Evolutionary conservation across 768 basidiomycete genomes (phyloP), one percentile per base, ranked within the genome.

Genomic region (Chiua virens): DNA sequence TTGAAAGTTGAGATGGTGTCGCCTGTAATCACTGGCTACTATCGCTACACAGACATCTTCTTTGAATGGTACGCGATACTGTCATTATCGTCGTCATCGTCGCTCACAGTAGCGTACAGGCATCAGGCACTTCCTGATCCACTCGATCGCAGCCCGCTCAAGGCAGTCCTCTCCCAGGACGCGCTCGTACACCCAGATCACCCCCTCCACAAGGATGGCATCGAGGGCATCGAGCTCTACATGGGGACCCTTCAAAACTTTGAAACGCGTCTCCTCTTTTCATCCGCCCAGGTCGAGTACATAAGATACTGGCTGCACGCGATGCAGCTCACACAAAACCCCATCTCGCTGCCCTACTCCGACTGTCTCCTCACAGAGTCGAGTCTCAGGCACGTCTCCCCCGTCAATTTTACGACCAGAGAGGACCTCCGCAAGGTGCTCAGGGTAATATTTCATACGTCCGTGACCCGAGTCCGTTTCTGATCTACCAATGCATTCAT

Each of bases 221-320:
- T 78, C 25, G 66, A 82, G n/a, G 90, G 90, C 15, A 76, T 83
- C 32, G 82, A 87, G 59, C 73, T 92, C 61, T 88, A 77, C 68
- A 75, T 85, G 50, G 89, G 89, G 87, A 89, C 84, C 0, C 77
- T 90, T 47, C 72, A 75, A 23, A 85, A 78, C 43, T 89, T 87
- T 54, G 86, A 92, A 68, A 77, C 82, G 7, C 82, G 91, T n/a
- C 76, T 93, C 23, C 71, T 92, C 44, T 90, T 89, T 63, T 87
- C 92, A 22, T 89, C 86, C 15, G 83, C 82, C 7, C 91, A 94
- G 70, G 79, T 92, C 56, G 90, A 94, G 65, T 94, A 92, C 67
- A 67, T 88, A 18, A 77, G 89, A 45, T 92, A 92, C 67, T 94
- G 87, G 86, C 76, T 93, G 45, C 81, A 89, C 62, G 81, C 84